A percentile compares a stretch with the other conserved stretches of the same genome.
phyloP scores from a whole-genome alignment of 768 basidiomycete genomes.

The Pisolithus tinctorius region DNA sequence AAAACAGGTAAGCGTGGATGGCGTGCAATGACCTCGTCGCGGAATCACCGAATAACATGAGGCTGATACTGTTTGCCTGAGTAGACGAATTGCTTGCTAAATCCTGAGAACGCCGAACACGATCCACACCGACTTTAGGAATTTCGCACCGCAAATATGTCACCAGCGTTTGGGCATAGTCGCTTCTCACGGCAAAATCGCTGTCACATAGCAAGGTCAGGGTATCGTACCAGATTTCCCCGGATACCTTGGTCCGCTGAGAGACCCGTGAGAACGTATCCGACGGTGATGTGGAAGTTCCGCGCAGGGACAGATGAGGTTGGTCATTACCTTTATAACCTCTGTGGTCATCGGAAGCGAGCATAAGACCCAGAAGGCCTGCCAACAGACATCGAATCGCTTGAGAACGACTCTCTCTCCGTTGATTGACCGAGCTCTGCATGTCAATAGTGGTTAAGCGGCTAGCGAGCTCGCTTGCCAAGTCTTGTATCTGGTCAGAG shows the following conservation, averaged over 20 bases:
- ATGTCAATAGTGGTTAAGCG: constrained; percentile 67
- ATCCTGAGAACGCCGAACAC: constrained; percentile 38
- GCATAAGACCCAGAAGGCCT: constrained; percentile 63
- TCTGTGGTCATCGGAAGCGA: constrained; percentile 45
- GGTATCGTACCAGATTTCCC: constrained; percentile 90
- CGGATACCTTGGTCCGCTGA: constrained; percentile 62
- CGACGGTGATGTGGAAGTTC: constrained; percentile 21
- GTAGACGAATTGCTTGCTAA: constrained; percentile 39
- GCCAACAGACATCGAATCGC: constrained; percentile 67
- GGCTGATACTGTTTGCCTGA: constrained; percentile 39
- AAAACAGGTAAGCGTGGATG: constrained; percentile 73
- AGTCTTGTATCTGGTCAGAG: constrained; percentile 91
- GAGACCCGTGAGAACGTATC: constrained; percentile 32
- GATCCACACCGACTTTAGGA: constrained; percentile 45
- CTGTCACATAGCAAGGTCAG: constrained; percentile 76
- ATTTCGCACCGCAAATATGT: constrained; percentile 76
- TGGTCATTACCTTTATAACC: constrained; percentile 11
- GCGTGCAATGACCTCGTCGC: constrained; percentile 72
- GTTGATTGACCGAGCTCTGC: constrained; percentile 44
- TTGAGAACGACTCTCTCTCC: constrained; percentile 46
- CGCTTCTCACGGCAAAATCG: constrained; percentile 70
- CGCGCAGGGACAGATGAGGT: constrained; percentile 22
- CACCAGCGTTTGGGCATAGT: constrained; percentile 68
- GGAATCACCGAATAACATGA: constrained; percentile 50
- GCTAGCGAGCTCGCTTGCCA: constrained; percentile 75